Base-by-base conservation (phyloP, 1,284 basidiomycete species). In the Rhodotorula sp. region DNA sequence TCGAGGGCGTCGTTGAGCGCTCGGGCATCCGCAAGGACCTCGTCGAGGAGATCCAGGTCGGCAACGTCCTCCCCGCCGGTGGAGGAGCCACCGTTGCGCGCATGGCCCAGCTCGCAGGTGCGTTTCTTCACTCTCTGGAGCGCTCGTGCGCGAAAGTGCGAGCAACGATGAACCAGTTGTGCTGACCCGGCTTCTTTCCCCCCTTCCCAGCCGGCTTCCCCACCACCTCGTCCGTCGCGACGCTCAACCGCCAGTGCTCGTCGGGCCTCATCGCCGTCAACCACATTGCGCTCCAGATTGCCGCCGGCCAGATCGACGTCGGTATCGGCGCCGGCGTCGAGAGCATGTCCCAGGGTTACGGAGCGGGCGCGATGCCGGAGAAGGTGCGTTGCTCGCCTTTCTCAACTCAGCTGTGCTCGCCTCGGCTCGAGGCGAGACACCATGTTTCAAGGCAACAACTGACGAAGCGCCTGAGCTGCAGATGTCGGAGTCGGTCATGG, bases 211-310 rank as follows among this genome's bases (percentile, higher is more conserved):
- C 96, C 70, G 95, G 96, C 50, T 93, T 97, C 78, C 95, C 96
- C 42, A 85, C 90, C 79, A 89, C 90, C 14, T 84, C 88, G 4
- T 83, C 91, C 34, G 83, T 98, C 82, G 90, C 91, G 84, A 96
- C 95, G 21, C 86, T 97, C 75, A 98, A 99, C 85, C 86, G 96
- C 67, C 93, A 96, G 81, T 99, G 96, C 83, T 96, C 93, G 2
- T 93, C 91, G 46, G 94, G 95, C 74, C 86, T 99, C 62, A 89
- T 91, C 49, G 90, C 93, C 46, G 88, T 97, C 74, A 91, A 89
- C 82, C 88, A 92, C 82, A 93, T 98, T 77, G 94, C 96, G 64
- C 92, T 92, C 81, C 86, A 92, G 82, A 98, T 99, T 80, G 72
- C 80, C 13, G 72, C 76, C 7, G 80, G 80, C 13, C 79, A 80